Evolutionary conservation across 768 basidiomycete species (phyloP), one percentile per base, ranked within the genome.

Genomic region (Mrakia frigida): DNA sequence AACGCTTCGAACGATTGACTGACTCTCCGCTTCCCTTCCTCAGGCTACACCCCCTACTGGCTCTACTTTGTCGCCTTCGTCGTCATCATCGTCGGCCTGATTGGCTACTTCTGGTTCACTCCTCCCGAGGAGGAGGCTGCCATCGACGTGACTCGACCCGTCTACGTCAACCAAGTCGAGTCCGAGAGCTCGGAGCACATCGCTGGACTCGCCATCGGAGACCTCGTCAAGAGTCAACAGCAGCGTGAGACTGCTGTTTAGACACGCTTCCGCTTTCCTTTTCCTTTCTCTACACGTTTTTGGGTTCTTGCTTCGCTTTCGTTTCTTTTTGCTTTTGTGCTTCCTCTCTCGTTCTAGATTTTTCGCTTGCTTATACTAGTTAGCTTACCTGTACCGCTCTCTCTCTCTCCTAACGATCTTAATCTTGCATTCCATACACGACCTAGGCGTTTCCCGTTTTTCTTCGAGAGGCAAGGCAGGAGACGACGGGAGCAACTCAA

Each of bases 51-150:
- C 79, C 93, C 93, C 5, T 94, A 88, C 85, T 94, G 92, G 92
- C 87, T 94, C 23, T 94, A 94, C 86, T 94, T 94, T 84, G 85
- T 90, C 77, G 87, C 93, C 0, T 94, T 91, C 80, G 86, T 83
- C 0, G 85, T 93, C 21, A 88, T 93, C 77, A 82, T 94, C 61
- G 46, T 85, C 18, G 93, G 93, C 4, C 87, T 94, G 6, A 85
- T 94, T 80, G 87, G 90, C 52, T 94, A 94, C 84, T 94, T 94
- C 85, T 94, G 93, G 92, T 67, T 39, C 46, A 52, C 63, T 33
- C 61, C 74, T 23, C 41, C 46, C 39, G 74, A 52, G 3, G 74
- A 35, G 16, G 63, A 75, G n/a, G 28, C 37, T 0, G 11, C 37
- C 28, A 56, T 75, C 35, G 65, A 68, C 21, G 67, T 75, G 18